phyloP scores from a whole-genome alignment of 2,329 filamentous ascomycete species.

The Fusarium robinianum region DNA sequence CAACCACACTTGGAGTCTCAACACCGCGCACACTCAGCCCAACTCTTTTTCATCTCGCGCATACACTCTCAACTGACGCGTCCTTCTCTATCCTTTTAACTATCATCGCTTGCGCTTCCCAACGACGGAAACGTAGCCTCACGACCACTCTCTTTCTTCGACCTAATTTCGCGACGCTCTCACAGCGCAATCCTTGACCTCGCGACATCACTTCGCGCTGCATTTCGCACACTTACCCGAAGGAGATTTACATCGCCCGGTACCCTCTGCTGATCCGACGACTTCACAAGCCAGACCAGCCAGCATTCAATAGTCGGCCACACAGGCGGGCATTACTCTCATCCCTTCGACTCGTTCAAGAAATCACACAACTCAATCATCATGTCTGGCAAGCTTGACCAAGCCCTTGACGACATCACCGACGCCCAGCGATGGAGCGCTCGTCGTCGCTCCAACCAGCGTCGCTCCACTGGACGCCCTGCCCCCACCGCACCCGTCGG shows the following conservation, averaged over 20 bases:
- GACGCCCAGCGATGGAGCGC: conserved; percentile 69
- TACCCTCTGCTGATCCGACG: conserved; percentile 33
- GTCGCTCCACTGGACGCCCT: conserved; percentile 56
- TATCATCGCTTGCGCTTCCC: conserved; percentile 12
- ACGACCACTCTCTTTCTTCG: conserved; percentile 22
- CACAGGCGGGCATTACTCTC: conserved; percentile 10
- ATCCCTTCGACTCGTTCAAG: conserved; percentile 16
- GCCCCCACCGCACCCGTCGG: conserved; percentile 73
- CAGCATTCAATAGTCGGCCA: conserved; percentile 16
- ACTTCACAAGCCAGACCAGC: conserved; percentile 31
- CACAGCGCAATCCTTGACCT: no score
- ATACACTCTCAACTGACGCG: conserved; percentile 18
- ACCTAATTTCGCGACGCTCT: conserved; percentile 20
- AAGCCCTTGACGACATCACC: conserved; percentile 97
- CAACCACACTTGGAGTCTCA: conserved; percentile 24
- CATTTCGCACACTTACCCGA: conserved; percentile 7
- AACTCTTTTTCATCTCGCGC: conserved; percentile 19
- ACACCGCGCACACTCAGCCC: conserved; percentile 29
- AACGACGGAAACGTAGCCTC: conserved; percentile 8
- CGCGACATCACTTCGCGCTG: conserved; percentile 4
- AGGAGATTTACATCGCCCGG: conserved; percentile 9
- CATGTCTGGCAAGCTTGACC: conserved; percentile 95
- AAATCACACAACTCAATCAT: conserved; percentile 44
- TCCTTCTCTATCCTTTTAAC: conserved; percentile 19
- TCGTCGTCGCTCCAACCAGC: conserved; percentile 55